Base-by-base conservation (phyloP, 2,329 filamentous ascomycete species). In the Fusarium devonianum region DNA sequence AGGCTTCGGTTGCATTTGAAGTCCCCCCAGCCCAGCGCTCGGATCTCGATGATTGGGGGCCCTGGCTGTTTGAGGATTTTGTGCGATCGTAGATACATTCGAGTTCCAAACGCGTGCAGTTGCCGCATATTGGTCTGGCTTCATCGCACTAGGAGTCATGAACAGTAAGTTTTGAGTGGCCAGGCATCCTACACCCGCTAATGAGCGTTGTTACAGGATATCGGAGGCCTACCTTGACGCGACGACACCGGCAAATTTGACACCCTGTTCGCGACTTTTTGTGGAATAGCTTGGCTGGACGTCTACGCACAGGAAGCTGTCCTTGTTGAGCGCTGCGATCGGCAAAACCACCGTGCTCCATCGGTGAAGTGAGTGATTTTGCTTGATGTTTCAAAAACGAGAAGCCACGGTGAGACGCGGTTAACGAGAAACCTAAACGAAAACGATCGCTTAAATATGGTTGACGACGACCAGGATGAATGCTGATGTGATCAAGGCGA, bases 211-310 rank as follows among this genome's bases (percentile, higher is more conserved):
- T n/a, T n/a, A 13, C n/a, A 19, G 10, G 17, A 10, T 10, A 13
- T 16, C 4, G 10, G 12, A n/a, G n/a, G n/a, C 40, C 11, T 22
- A 28, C 60, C 62, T 64, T 64, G 14, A 64, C 62, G 5, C 60
- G 53, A 16, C 62, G 62, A 11, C 39, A 36, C 16, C 62, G 52
- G 13, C 62, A 64, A 22, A 51, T 40, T 33, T 62, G 56, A 36
- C 62, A 64, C 2, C 62, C 60, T 2, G 58, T 64, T 14, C 58
- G 46, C 9, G 56, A 53, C 44, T 64, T 63, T 41, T 56, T 64
- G 49, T 64, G 62, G 47, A 64, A 64, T 18, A 63, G 53, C 43
- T 63, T 61, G 5, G 58, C 39, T 7, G 39, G 29, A 14, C 39
- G 39, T 34, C 34, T 42, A 9, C 47, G 28, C 4, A n/a, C 7